Evolutionary conservation across 1,139 yeast species (phyloP).

Genomic region (Groenewaldozyma auringiensis): DNA sequence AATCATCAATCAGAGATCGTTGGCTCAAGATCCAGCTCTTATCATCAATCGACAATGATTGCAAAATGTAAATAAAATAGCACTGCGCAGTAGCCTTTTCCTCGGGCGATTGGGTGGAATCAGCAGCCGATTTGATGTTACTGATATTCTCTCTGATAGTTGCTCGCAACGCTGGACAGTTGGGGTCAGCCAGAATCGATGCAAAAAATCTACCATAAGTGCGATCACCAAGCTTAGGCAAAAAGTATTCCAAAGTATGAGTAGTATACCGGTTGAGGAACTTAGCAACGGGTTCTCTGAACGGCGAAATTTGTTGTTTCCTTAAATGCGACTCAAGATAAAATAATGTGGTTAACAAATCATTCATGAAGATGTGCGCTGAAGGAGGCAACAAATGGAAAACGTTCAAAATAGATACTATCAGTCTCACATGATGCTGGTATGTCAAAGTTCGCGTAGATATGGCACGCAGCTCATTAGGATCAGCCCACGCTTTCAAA

Average conservation of each 20-base stretch:
- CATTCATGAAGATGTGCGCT: conserved; percentile 88
- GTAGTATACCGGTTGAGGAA: conserved; percentile 77
- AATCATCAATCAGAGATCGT: conserved; percentile 40
- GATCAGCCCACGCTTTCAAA: conserved; percentile 94
- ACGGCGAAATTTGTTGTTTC: conserved; percentile 81
- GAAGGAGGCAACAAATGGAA: conserved; percentile 89
- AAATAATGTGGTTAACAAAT: conserved; percentile 66
- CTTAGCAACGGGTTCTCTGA: conserved; percentile 83
- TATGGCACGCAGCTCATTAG: conserved; percentile 60
- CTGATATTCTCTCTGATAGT: conserved; percentile 47
- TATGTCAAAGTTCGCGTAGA: conserved; percentile 70
- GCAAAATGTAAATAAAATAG: conserved; percentile 59
- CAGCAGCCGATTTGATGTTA: conserved; percentile 30
- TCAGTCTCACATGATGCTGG: conserved; percentile 75
- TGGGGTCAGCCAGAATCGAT: conserved; percentile 51
- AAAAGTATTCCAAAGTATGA: conserved; percentile 66
- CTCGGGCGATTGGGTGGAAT: conserved; percentile 45
- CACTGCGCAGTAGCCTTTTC: conserved; percentile 57
- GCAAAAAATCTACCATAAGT: conserved; percentile 59
- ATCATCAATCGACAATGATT: conserved; percentile 47
- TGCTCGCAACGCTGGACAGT: conserved; percentile 50
- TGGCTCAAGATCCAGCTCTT: conserved; percentile 56
- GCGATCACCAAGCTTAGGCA: conserved; percentile 58
- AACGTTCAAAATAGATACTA: conserved; percentile 83
- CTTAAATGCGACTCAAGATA: conserved; percentile 77